Conservation (phyloP, 768 basidiomycete genomes). For the Calocybe cyanea region DNA sequence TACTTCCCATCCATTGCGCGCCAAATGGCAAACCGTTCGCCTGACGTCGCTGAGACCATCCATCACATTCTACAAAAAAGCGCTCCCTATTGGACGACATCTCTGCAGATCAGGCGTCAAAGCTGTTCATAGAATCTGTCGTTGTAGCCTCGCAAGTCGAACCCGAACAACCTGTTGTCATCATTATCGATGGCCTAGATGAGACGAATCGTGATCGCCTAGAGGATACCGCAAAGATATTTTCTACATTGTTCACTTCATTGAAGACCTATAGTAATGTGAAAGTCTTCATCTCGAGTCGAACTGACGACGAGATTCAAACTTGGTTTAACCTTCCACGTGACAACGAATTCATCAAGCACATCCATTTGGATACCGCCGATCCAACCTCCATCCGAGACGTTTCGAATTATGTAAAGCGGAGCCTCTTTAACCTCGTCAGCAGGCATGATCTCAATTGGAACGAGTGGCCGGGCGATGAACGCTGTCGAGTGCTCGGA, state of each 20-base stretch:
- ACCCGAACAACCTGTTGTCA: conserved; percentile 8
- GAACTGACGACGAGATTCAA: conserved; percentile 12
- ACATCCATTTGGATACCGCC: conserved; percentile 11
- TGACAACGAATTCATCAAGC: conserved; percentile 6
- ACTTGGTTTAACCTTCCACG: conserved; percentile 1
- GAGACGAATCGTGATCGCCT: conserved; percentile 12
- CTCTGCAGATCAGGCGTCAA: conserved; percentile 8
- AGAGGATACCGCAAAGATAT: conserved; percentile 6
- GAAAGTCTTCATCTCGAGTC: conserved; percentile 15
- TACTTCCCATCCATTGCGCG: conserved; percentile 18
- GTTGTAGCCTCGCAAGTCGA: conserved; percentile 3
- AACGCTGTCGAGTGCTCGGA: conserved; percentile 4
- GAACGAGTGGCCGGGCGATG: conserved; percentile 12
- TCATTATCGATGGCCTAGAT: conserved; percentile 19
- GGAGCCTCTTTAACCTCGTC: conserved; percentile 2
- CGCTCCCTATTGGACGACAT: conserved; percentile 12
- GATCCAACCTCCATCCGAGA: conserved; percentile 6
- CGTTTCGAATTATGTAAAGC: conserved; percentile 6
- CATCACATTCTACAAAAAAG: conserved; percentile 9
- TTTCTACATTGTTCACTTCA: conserved; percentile 8
- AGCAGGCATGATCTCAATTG: conserved; percentile 4
- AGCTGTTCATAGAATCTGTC: conserved; percentile 13
- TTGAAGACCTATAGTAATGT: conserved; percentile 5
- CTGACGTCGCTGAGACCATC: conserved; percentile 4
- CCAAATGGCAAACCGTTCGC: conserved; percentile 8